Base-by-base conservation (phyloP, 2,329 filamentous ascomycete genomes). In the Thermothelomyces thermophilus region DNA sequence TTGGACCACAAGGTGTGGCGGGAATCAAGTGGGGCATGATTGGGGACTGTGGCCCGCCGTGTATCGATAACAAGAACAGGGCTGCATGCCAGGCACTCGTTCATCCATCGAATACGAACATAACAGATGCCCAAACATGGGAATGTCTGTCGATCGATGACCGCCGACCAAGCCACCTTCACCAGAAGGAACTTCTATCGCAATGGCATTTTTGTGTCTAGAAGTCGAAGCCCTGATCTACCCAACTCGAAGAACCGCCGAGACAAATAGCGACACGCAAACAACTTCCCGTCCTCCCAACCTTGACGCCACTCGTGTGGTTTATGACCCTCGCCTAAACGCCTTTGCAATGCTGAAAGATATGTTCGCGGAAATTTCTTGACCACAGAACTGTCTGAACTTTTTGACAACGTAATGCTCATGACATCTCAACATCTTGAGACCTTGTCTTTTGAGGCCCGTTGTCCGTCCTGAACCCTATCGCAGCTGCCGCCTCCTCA, bases 401-500 rank as follows among this genome's bases (percentile, higher is more conserved):
- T 26, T 9, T 14, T 14, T 28, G 19, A 19, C 6, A 9, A 31
- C 17, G 39, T 3, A 3, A 31, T 10, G 20, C 31, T 57, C 60
- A 67, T 28, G 62, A 59, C 66, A 71, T 71, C 50, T 67, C 66
- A 19, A 72, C 59, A 45, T 71, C 69, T 51, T 70, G 66, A 57
- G 66, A 66, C 49, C 75, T 69, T 58, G 74, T 67, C 57, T 73
- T 71, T 41, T 48, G 48, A 8, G 59, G 60, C 57, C 69, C 79
- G 66, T 90, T 90, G 64, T 90, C 84, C 28, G 80, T 83, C 48
- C 77, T 73, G 49, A 90, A 70, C 34, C 88, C 88, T 31, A 84
- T 74, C 0, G 86, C 89, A 14, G 87, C 88, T 63, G 95, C 88
- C 28, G 90, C 88, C 60, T 90, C 82, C 63, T 87, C 86, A 63